Conservation (phyloP, 495 filamentous ascomycete genomes). For the Annulohypoxylon stygium region DNA sequence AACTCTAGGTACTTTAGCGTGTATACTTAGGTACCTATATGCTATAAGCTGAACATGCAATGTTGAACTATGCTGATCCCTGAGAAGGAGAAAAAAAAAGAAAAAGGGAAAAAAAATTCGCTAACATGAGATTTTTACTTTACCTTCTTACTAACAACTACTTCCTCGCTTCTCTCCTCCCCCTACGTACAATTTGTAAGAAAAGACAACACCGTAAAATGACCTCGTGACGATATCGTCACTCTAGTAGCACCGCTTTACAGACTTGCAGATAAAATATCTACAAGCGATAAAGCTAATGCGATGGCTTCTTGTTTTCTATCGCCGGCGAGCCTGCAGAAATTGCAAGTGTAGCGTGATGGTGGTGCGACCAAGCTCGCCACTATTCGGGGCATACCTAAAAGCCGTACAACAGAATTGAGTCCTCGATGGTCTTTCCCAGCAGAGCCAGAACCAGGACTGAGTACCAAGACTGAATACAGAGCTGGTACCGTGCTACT, state of each 20-base stretch:
- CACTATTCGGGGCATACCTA: slow-evolving; percentile 37
- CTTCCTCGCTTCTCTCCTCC: neutral
- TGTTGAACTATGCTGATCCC: neutral
- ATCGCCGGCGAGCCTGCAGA: slow-evolving; percentile 18
- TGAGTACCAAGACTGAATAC: no score
- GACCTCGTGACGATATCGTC: slow-evolving; percentile 27
- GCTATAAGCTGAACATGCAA: neutral
- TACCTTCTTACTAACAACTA: slow-evolving; percentile 19
- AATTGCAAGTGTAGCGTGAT: slow-evolving; percentile 41
- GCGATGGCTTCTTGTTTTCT: slow-evolving; percentile 27
- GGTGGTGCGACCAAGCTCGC: slow-evolving; percentile 45
- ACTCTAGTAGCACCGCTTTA: slow-evolving; percentile 15
- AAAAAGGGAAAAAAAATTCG: neutral
- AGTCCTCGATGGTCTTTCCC: slow-evolving; percentile 8
- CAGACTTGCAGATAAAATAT: slow-evolving; percentile 1
- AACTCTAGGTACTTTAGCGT: neutral
- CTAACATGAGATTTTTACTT: slow-evolving; percentile 3
- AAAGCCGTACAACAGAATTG: slow-evolving; percentile 36
- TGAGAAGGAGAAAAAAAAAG: neutral
- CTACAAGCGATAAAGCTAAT: slow-evolving; percentile 29
- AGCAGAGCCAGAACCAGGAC: slow-evolving; percentile 13
- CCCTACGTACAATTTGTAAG: slow-evolving; percentile 18
- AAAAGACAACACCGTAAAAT: slow-evolving; percentile 11
- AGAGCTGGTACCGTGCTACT: slow-evolving; percentile 26
- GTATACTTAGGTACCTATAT: neutral